These are phyloP conservation scores for Cladosporium sp. DNA, from an alignment of 2,329 filamentous ascomycete genomes.

Conservation along the genomic window DNA sequence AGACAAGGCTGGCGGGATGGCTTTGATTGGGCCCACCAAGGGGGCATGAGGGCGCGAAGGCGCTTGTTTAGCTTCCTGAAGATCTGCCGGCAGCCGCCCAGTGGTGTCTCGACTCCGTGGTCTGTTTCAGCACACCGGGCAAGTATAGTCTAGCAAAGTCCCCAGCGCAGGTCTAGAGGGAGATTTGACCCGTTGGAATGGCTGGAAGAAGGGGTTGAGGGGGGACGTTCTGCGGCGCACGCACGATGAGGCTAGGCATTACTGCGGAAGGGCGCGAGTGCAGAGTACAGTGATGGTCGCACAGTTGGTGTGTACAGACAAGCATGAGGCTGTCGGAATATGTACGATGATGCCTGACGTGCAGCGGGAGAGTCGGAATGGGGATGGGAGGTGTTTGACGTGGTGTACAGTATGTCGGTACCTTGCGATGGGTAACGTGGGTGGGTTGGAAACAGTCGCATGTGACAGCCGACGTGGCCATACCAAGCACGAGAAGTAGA, in stretches of 20 bases:
- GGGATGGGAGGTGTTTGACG: not conserved
- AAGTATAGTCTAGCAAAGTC: no score
- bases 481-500: no score
- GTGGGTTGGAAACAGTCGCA: no score
- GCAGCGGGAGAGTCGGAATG: not conserved
- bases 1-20: not conserved
- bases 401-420: no score
- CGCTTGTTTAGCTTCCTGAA: conserved; percentile 1
- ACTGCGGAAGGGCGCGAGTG: not conserved
- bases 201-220: no score
- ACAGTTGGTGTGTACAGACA: no score
- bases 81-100: conserved; percentile 11
- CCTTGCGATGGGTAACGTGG: no score
- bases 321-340: not conserved
- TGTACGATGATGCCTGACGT: not conserved
- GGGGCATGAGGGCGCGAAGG: not conserved
- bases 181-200: conserved; percentile 10
- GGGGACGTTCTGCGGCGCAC: not conserved
- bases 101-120: no score
- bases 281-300: no score
- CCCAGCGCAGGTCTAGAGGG: no score
- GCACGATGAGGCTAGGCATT: conserved; percentile 4
- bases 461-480: no score
- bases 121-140: conserved; percentile 2
- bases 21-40: conserved; percentile 1